Percentiles rank a stretch among this genome's conserved stretches.
phyloP scores from a whole-genome alignment of 176 grass and related monocot species.

The Dendrocalamus sinicus region DNA sequence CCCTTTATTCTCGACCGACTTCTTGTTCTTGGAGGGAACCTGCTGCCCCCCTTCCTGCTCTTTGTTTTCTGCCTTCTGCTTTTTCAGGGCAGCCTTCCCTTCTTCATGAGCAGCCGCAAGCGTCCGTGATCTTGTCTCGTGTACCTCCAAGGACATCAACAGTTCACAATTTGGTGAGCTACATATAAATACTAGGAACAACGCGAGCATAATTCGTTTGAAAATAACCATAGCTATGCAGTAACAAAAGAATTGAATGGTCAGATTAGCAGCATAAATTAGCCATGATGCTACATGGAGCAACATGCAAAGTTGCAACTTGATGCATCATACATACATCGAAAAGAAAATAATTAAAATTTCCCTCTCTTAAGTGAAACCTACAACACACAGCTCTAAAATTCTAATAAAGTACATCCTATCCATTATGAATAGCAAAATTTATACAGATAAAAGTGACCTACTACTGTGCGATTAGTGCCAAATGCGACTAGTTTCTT shows the following conservation, averaged over 20 bases:
- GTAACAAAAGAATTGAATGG: neutral
- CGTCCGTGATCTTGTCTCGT: constrained; percentile 63
- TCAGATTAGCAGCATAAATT: neutral
- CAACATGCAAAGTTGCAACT: neutral
- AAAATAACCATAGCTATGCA: neutral
- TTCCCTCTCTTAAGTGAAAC: neutral
- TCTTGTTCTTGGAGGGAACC: constrained; percentile 51
- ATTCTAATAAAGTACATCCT: neutral
- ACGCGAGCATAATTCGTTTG: neutral
- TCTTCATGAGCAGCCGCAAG: constrained; percentile 61
- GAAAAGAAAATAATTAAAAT: neutral
- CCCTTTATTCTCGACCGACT: constrained; percentile 24
- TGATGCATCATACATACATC: neutral
- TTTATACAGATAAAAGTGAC: neutral
- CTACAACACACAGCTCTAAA: neutral
- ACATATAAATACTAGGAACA: neutral
- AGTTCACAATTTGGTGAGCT: constrained; percentile 12
- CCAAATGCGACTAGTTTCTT: neutral
- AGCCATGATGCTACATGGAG: neutral
- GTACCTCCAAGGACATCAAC: constrained; percentile 50
- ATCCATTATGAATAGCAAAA: neutral
- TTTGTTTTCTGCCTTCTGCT: constrained; percentile 46
- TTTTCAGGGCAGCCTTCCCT: constrained; percentile 51
- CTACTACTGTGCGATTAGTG: neutral
- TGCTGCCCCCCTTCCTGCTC: constrained; percentile 41